Evolutionary conservation across 1,284 basidiomycete genomes (phyloP).

Genomic region (Pascua guehoae): DNA sequence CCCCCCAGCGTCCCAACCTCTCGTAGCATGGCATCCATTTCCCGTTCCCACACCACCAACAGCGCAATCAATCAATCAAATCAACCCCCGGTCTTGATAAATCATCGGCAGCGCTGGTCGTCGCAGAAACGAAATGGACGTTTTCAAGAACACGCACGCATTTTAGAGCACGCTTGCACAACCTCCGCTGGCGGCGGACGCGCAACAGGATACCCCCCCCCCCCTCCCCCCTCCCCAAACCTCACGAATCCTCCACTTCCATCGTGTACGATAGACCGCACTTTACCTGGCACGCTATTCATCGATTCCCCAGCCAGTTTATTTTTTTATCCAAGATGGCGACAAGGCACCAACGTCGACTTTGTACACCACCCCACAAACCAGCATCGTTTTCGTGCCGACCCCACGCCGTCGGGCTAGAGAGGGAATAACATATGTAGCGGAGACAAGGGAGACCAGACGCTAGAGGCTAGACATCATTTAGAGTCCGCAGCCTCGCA

Average conservation of each 20-base stretch:
- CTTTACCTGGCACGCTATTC: slow-evolving; percentile 17
- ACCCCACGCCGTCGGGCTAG: slow-evolving; percentile 19
- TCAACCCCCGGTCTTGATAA: slow-evolving; percentile 11
- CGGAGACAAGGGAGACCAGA: slow-evolving; percentile 12
- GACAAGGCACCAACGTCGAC: slow-evolving; percentile 16
- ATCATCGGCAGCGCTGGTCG: slow-evolving; percentile 16
- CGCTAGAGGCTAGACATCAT: slow-evolving; percentile 23
- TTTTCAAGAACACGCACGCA: slow-evolving; percentile 12
- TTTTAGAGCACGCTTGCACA: slow-evolving; percentile 16
- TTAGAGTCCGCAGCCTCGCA: slow-evolving; percentile 18
- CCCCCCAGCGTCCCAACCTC: slow-evolving; percentile 1
- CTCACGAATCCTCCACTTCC: too few species aligned
- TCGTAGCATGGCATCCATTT: slow-evolving; percentile 9
- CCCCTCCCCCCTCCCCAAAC: neutral
- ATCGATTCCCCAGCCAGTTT: slow-evolving; percentile 15
- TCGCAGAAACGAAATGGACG: slow-evolving; percentile 22
- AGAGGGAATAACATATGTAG: slow-evolving; percentile 11
- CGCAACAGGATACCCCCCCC: slow-evolving; percentile 8
- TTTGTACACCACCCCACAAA: neutral
- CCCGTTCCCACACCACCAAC: slow-evolving; percentile 1
- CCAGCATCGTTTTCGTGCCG: slow-evolving; percentile 14
- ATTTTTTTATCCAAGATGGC: slow-evolving; percentile 12
- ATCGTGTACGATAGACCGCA: slow-evolving; percentile 17
- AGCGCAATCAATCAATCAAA: slow-evolving; percentile 9
- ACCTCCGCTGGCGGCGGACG: slow-evolving; percentile 12